These are phyloP conservation scores for Plasmodium berghei DNA, from an alignment of 169 alveolate genomes.

Conservation along the genomic window DNA sequence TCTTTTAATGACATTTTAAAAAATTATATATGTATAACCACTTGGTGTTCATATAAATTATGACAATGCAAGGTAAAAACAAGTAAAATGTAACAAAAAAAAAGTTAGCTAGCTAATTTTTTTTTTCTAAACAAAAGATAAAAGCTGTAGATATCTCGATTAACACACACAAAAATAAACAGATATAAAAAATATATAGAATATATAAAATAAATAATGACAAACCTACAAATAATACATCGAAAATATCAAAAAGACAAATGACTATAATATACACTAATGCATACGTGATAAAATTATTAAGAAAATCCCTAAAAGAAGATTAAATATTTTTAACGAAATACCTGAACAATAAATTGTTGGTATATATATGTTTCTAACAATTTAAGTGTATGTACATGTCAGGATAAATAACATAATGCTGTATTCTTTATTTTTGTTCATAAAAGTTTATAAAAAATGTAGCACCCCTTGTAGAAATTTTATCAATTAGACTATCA, in stretches of 20 bases:
- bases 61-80: constrained; percentile 16
- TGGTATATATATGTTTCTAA: not conserved
- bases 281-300: too few species aligned
- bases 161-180: not conserved
- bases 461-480: too few species aligned
- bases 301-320: too few species aligned
- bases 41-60: constrained; percentile 3
- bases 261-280: too few species aligned
- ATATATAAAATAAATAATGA: too few species aligned
- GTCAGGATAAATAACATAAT: not conserved
- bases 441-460: too few species aligned
- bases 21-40: not conserved
- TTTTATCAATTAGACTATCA: too few species aligned
- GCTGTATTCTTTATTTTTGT: too few species aligned
- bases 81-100: constrained; percentile 6
- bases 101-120: not conserved
- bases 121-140: not conserved
- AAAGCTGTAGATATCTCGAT: not conserved
- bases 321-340: not conserved
- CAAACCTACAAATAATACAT: too few species aligned
- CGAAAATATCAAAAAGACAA: too few species aligned
- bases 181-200: not conserved
- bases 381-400: constrained; percentile 1
- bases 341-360: not conserved
- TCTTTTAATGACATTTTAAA: constrained; percentile 21